A percentile compares a stretch with the other conserved stretches of the same genome.
Conservation (phyloP, 2,329 filamentous ascomycete species). For the Fusarium marasasianum region DNA sequence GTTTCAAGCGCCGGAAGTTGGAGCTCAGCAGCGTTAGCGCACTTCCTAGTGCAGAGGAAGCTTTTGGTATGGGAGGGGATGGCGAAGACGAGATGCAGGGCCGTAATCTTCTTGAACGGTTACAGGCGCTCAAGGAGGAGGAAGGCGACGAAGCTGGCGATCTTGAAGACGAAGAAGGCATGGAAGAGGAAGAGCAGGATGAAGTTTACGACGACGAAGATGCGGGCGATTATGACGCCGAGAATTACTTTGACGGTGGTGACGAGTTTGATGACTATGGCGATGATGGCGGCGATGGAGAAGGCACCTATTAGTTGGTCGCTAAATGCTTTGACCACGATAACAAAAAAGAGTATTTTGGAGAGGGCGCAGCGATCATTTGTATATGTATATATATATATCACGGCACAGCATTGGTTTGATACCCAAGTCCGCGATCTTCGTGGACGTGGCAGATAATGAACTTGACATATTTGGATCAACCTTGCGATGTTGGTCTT, state of each 20-base stretch:
- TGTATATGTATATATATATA: slow-evolving; percentile 37
- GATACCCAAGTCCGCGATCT: slow-evolving; percentile 41
- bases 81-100: slow-evolving; percentile 43
- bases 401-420: slow-evolving; percentile 31
- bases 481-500: background rate
- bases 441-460: slow-evolving; percentile 35
- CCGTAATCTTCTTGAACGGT: slow-evolving; percentile 54
- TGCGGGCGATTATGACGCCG: slow-evolving; percentile 69
- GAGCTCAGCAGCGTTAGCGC: slow-evolving; percentile 59
- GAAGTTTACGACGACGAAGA: slow-evolving; percentile 66
- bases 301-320: slow-evolving; percentile 50
- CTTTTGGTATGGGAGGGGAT: slow-evolving; percentile 53
- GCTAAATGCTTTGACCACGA: background rate
- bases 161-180: slow-evolving; percentile 61
- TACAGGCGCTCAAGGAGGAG: slow-evolving; percentile 60
- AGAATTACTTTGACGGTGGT: slow-evolving; percentile 68
- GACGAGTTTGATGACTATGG: slow-evolving; percentile 64
- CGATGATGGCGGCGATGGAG: slow-evolving; percentile 62
- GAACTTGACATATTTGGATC: slow-evolving; percentile 18
- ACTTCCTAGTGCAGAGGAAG: slow-evolving; percentile 61
- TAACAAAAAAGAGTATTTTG: slow-evolving; percentile 6
- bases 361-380: slow-evolving; percentile 20
- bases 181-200: slow-evolving; percentile 58
- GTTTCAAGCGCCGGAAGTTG: slow-evolving; percentile 55
- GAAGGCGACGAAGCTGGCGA: slow-evolving; percentile 60